These are phyloP conservation scores for Cicer arietinum DNA, from an alignment of 306 rosid genomes.

Conservation along the genomic window DNA sequence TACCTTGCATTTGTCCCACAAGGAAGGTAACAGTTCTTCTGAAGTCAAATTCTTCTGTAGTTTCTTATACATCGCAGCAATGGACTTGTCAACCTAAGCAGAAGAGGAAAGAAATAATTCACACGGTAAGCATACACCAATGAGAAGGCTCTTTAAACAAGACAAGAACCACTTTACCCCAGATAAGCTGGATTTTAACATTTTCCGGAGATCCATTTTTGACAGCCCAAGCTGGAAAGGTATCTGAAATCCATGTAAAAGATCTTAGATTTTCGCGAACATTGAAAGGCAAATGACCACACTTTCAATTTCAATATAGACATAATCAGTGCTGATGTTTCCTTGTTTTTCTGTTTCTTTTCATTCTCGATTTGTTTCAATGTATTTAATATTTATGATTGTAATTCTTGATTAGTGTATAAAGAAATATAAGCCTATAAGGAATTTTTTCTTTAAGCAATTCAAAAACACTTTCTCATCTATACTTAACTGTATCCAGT, in stretches of 20 bases:
- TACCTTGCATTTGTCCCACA: constrained; percentile 99
- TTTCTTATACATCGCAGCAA: constrained; percentile 84
- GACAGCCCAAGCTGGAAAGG: constrained; percentile 98
- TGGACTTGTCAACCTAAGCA: constrained; percentile 83
- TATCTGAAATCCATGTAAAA: constrained; percentile 68
- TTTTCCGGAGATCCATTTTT: constrained; percentile 89
- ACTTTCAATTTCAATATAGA: constrained; percentile 35
- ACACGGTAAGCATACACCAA: constrained; percentile 17
- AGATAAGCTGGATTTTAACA: constrained; percentile 84
- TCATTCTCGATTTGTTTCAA: neutral
- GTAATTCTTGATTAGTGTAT: constrained; percentile 9
- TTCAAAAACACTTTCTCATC: neutral
- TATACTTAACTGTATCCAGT: constrained; percentile 12
- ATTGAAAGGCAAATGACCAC: constrained; percentile 1
- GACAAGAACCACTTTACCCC: constrained; percentile 65
- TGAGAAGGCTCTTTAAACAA: constrained; percentile 28
- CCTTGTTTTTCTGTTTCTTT: neutral
- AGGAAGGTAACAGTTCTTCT: constrained; percentile 90
- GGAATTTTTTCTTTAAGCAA: neutral
- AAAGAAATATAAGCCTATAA: neutral
- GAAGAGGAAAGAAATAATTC: constrained; percentile 37
- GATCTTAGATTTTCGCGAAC: constrained; percentile 17
- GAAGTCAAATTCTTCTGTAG: constrained; percentile 95
- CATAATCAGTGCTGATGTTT: neutral
- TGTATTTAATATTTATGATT: neutral